Conservation (phyloP, 768 basidiomycete genomes). For the Coprinopsis strossmayeri region DNA sequence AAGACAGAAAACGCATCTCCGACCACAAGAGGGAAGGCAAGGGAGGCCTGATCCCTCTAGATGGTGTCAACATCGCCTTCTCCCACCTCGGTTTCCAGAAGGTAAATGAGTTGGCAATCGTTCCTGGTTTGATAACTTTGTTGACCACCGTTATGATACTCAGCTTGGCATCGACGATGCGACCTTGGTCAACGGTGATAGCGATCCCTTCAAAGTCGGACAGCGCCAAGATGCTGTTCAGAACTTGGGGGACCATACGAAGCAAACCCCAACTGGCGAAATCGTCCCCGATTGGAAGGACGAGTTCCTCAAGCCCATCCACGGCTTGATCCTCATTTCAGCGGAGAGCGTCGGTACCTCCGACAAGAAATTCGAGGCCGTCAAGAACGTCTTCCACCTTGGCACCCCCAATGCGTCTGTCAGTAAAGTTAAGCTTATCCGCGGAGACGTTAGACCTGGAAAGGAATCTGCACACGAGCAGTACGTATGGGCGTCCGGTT, state of each 20-base stretch:
- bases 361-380: constrained; percentile 25
- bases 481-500: constrained; percentile 22
- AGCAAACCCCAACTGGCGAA: constrained; percentile 11
- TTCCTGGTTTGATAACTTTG: neutral
- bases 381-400: constrained; percentile 31
- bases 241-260: constrained; percentile 31
- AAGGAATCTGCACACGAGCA: constrained; percentile 41
- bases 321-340: constrained; percentile 45
- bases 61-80: constrained; percentile 48
- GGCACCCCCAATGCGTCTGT: constrained; percentile 25
- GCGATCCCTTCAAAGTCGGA: constrained; percentile 30
- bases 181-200: constrained; percentile 24
- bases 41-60: constrained; percentile 28
- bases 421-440: constrained; percentile 28
- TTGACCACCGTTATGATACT: no score
- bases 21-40: constrained; percentile 31
- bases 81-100: constrained; percentile 39
- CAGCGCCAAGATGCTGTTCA: constrained; percentile 31
- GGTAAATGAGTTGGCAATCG: no score
- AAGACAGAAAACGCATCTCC: constrained; percentile 33
- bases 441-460: constrained; percentile 39
- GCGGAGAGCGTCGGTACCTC: constrained; percentile 35
- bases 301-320: constrained; percentile 36
- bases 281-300: constrained; percentile 41
- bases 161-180: constrained; percentile 38